phyloP scores from a whole-genome alignment of 2,329 filamentous ascomycete genomes.

The Cladosporium sp. region DNA sequence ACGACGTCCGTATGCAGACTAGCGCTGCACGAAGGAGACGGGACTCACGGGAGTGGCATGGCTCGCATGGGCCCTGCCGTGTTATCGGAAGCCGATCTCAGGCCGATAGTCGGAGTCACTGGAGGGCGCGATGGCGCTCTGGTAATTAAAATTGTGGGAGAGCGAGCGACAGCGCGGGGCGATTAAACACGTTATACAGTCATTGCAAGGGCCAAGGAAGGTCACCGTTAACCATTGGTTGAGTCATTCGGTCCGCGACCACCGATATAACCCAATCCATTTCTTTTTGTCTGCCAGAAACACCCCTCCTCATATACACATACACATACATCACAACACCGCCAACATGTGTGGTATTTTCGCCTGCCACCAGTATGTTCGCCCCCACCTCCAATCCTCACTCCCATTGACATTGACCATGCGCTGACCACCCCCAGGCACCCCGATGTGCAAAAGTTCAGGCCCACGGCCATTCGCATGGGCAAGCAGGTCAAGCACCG shows the following conservation, averaged over 20 bases:
- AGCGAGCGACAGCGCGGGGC: not conserved
- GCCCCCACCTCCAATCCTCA: not conserved
- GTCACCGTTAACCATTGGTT: not conserved
- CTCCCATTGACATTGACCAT: slow-evolving; percentile 1
- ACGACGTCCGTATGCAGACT: not conserved
- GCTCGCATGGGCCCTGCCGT: not conserved
- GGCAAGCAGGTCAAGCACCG: slow-evolving; percentile 95
- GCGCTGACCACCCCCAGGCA: slow-evolving; percentile 56
- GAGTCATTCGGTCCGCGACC: slow-evolving; percentile 8
- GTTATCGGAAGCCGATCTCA: not conserved
- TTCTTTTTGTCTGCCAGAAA: not conserved
- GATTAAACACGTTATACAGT: slow-evolving; percentile 3
- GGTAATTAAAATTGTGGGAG: slow-evolving; percentile 8
- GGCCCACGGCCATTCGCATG: slow-evolving; percentile 89
- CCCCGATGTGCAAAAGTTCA: slow-evolving; percentile 94
- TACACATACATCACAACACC: slow-evolving; percentile 1
- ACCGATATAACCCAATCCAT: not conserved
- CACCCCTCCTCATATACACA: slow-evolving; percentile 1
- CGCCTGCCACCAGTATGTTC: slow-evolving; percentile 77
- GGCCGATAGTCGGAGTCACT: slow-evolving; percentile 10
- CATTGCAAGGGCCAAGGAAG: not conserved
- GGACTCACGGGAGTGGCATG: not conserved
- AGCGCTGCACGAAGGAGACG: not conserved
- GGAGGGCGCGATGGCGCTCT: not conserved
- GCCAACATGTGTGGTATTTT: slow-evolving; percentile 93